A percentile compares a stretch with the other conserved stretches of the same genome.
Conservation (phyloP, 2,329 filamentous ascomycete genomes). For the Hortaea werneckii region DNA sequence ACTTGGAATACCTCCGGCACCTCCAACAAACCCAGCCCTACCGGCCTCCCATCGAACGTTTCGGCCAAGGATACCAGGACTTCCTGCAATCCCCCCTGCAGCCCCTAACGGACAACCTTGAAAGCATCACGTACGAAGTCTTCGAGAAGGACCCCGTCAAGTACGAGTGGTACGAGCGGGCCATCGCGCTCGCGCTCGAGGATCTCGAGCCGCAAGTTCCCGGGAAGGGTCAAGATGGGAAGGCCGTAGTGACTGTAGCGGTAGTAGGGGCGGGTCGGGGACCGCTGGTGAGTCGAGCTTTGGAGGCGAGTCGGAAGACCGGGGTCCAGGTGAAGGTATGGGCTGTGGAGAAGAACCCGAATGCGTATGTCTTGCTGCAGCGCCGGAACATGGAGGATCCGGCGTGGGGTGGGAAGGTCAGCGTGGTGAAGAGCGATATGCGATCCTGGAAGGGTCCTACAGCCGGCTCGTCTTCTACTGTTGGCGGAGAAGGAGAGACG, state of each 20-base stretch:
- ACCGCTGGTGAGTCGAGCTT: conserved; percentile 76
- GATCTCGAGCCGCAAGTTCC: conserved; percentile 77
- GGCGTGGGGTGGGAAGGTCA: conserved; percentile 69
- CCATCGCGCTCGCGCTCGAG: conserved; percentile 66
- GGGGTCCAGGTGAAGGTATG: conserved; percentile 75
- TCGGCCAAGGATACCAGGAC: conserved; percentile 71
- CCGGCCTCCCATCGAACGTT: conserved; percentile 52
- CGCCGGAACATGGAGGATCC: conserved; percentile 63
- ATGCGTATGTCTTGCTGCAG: conserved; percentile 87
- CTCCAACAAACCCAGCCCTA: conserved; percentile 72
- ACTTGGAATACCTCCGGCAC: conserved; percentile 74
- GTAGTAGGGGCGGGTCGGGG: conserved; percentile 91
- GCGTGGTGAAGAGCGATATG: conserved; percentile 94
- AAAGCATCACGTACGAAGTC: conserved; percentile 95
- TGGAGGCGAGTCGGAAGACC: conserved; percentile 67
- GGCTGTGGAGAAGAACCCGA: conserved; percentile 96
- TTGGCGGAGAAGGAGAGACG: conserved; percentile 32
- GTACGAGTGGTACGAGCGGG: conserved; percentile 88
- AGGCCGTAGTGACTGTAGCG: conserved; percentile 61
- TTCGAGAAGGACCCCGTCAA: conserved; percentile 98
- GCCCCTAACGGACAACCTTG: conserved; percentile 88
- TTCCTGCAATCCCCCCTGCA: conserved; percentile 93
- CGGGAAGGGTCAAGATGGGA: background rate
- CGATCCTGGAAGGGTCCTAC: conserved; percentile 83
- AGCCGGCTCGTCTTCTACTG: background rate